A percentile compares a stretch with the other conserved stretches of the same genome.
Conservation (phyloP, 805 yeast genomes). For the Kazachstania africana region DNA sequence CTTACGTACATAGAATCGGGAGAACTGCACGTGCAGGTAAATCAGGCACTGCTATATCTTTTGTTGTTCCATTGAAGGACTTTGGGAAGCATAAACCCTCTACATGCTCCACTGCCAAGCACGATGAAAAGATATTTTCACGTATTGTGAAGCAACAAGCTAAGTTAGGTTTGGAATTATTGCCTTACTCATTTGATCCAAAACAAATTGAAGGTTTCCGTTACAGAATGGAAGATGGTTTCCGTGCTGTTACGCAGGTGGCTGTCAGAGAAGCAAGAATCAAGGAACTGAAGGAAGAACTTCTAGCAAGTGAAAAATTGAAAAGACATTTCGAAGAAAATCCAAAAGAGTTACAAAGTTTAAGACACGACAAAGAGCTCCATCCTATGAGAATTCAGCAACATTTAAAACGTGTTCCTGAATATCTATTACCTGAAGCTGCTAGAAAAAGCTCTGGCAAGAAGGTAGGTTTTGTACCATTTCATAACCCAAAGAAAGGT, state of each 20-base stretch:
- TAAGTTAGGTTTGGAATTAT: constrained; percentile 58
- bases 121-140: constrained; percentile 75
- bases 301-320: constrained; percentile 78
- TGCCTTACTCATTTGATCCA: constrained; percentile 85
- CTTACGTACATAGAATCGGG: constrained; percentile 89
- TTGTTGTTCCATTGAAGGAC: constrained; percentile 73
- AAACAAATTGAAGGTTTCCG: constrained; percentile 91
- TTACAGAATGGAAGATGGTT: constrained; percentile 93
- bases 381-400: constrained; percentile 74
- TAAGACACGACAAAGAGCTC: constrained; percentile 85
- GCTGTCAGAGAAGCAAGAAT: constrained; percentile 90
- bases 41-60: constrained; percentile 87
- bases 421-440: constrained; percentile 73
- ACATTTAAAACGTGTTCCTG: constrained; percentile 87
- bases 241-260: constrained; percentile 82
- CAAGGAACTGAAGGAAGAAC: constrained; percentile 76
- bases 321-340: constrained; percentile 94
- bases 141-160: constrained; percentile 69
- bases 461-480: constrained; percentile 62
- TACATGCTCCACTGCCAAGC: constrained; percentile 52
- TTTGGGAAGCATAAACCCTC: constrained; percentile 86
- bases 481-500: constrained; percentile 36
- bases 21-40: constrained; percentile 97
- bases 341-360: constrained; percentile 80
- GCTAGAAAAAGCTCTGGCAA: constrained; percentile 45